Conservation (phyloP, 331 rosid species). For the Malus hybrid region DNA sequence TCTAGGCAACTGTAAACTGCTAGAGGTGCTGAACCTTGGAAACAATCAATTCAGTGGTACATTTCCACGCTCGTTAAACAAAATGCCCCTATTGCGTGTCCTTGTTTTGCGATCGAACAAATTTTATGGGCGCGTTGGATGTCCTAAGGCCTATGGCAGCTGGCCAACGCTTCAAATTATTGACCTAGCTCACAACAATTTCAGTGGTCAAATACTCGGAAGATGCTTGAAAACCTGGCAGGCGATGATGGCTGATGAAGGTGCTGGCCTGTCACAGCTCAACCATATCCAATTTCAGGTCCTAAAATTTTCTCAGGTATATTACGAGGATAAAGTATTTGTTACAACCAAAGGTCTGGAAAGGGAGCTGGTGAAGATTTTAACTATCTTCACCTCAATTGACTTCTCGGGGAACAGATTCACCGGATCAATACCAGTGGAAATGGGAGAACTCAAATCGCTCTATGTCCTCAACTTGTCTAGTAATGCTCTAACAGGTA, state of each 20-base stretch:
- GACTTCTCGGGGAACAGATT: conserved; percentile 51
- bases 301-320: background rate
- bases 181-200: conserved; percentile 44
- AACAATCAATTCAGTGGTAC: conserved; percentile 4
- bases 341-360: conserved; percentile 41
- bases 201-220: conserved; percentile 30
- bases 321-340: conserved; percentile 39
- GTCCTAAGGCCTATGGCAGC: background rate
- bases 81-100: conserved; percentile 31
- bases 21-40: conserved; percentile 47
- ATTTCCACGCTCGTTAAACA: conserved; percentile 49
- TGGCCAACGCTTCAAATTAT: conserved; percentile 49
- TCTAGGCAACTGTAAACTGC: conserved; percentile 22
- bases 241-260: conserved; percentile 38
- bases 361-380: conserved; percentile 35
- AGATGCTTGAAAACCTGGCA: conserved; percentile 36
- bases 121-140: conserved; percentile 31
- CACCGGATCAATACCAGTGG: conserved; percentile 35
- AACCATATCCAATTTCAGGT: conserved; percentile 8
- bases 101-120: conserved; percentile 38
- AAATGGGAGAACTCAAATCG: conserved; percentile 27
- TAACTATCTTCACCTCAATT: conserved; percentile 42
- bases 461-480: conserved; percentile 56
- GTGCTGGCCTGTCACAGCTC: background rate
- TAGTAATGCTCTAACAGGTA: conserved; percentile 37